Base-by-base conservation (phyloP, 768 basidiomycete genomes). In the Brasilioporus rufonigricans region DNA sequence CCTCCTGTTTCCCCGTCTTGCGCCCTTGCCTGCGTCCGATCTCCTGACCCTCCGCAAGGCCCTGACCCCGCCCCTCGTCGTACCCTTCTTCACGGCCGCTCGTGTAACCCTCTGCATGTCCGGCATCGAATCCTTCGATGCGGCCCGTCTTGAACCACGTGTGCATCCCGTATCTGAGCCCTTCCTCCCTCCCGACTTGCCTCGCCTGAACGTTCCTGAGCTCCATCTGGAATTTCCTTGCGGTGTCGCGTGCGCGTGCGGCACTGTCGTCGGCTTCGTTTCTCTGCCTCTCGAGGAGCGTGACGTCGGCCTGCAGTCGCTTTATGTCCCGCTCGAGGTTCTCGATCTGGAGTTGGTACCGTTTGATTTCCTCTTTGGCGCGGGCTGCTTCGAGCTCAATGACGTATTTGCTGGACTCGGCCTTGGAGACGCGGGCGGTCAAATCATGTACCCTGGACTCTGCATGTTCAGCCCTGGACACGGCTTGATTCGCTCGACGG, bases 401-500 rank as follows among this genome's bases (percentile, higher is more conserved):
- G 39, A 68, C 67, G 44, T 74, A 71, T 50, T 72, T 75, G 24
- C 73, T 74, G 3, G 68, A 65, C 61, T 85, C 81, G 4, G 77
- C 74, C 21, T 65, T 65, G 10, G 69, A 69, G 5, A 76, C 67
- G 27, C 76, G 73, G 9, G 67, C 62, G 14, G 69, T 55, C 18
- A 76, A 62, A 35, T 81, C 79, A 44, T 67, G 76, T 48, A 76
- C 76, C 48, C 72, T 71, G n/a, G 67, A 61, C 66, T 85, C 84
- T 27, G 84, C 77, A 43, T 71, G 73, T 45, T 78, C 77, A 41
- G 80, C 83, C 39, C 83, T 77, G 38, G 71, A 58, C 33, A 76
- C 76, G 0, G 80, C 79, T 35, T 78, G 74, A 43, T 80, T 79
- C n/a, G 78, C 81, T 44, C 81, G 72, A 26, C 77, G 76, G 50